A percentile compares a stretch with the other conserved stretches of the same genome.
phyloP scores from a whole-genome alignment of 441 rosid species.

The Gossypium aridum region DNA sequence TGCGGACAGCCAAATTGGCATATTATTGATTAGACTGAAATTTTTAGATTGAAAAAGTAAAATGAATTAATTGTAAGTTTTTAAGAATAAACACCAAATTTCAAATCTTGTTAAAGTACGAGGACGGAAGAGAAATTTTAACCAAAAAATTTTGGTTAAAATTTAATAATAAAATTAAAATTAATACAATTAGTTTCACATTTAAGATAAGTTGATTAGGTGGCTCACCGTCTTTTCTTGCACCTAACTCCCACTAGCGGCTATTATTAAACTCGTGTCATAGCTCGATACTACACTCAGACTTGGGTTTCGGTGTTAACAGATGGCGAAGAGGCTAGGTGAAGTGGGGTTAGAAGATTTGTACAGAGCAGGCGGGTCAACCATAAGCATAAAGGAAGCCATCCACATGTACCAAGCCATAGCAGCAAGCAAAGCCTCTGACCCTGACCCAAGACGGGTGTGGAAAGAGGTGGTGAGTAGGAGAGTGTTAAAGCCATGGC shows the following conservation, averaged over 20 bases:
- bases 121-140: too few relatives aligned
- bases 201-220: background rate
- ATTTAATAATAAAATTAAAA: too few relatives aligned
- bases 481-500: constrained; percentile 55
- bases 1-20: too few relatives aligned
- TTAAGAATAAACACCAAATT: too few relatives aligned
- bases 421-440: constrained; percentile 19
- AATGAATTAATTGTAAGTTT: too few relatives aligned
- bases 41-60: too few relatives aligned
- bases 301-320: background rate
- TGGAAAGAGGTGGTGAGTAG: constrained; percentile 46
- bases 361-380: constrained; percentile 44
- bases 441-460: constrained; percentile 44
- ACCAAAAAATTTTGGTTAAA: too few relatives aligned
- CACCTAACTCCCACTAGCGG: background rate
- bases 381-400: constrained; percentile 38
- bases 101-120: too few relatives aligned
- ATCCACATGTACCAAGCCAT: constrained; percentile 26
- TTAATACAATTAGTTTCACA: too few relatives aligned
- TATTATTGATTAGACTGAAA: too few relatives aligned
- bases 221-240: background rate
- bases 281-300: background rate
- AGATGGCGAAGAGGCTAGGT: constrained; percentile 33
- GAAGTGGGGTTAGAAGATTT: constrained; percentile 47
- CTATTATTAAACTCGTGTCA: background rate